Conservation (phyloP, 1,139 yeast genomes). For the Pichia sp. region DNA sequence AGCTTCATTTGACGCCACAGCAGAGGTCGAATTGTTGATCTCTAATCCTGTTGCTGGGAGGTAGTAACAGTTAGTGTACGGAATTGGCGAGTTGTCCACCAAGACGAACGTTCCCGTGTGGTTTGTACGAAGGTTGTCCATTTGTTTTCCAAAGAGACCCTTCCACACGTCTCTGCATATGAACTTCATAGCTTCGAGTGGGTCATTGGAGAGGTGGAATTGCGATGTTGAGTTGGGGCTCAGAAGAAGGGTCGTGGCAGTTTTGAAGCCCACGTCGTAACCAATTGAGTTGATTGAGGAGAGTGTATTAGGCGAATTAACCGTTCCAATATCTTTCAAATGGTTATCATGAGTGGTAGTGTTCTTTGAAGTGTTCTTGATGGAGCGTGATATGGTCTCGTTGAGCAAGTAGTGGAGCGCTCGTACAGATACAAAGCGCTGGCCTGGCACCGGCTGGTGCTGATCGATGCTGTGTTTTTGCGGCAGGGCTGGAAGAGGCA, state of each 20-base stretch:
- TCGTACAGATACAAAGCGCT: too few species aligned
- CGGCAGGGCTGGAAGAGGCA: too few species aligned
- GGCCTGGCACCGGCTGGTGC: too few species aligned
- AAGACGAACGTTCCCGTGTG: constrained; percentile 81
- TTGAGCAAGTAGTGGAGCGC: too few species aligned
- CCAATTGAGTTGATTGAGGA: constrained; percentile 8
- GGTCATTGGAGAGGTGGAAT: background rate
- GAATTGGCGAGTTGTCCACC: constrained; percentile 44
- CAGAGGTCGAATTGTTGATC: too few species aligned
- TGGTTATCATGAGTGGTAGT: constrained; percentile 37
- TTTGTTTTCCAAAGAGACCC: constrained; percentile 70
- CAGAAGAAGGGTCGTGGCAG: constrained; percentile 1
- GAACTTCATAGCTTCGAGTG: constrained; percentile 76
- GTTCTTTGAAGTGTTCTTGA: background rate
- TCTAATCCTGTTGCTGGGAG: too few species aligned
- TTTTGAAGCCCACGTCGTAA: constrained; percentile 10
- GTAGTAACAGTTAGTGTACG: constrained; percentile 1
- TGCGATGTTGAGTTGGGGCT: background rate
- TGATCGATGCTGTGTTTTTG: too few species aligned
- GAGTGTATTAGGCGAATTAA: constrained; percentile 11
- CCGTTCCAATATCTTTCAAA: too few species aligned
- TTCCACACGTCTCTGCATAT: constrained; percentile 92
- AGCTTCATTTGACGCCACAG: too few species aligned
- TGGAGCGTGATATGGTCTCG: background rate
- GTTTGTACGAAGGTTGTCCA: constrained; percentile 87